Evolutionary conservation across 352 stramenopile species (phyloP), one percentile per base, ranked within the genome.

Genomic region (Phytophthora parvispora): DNA sequence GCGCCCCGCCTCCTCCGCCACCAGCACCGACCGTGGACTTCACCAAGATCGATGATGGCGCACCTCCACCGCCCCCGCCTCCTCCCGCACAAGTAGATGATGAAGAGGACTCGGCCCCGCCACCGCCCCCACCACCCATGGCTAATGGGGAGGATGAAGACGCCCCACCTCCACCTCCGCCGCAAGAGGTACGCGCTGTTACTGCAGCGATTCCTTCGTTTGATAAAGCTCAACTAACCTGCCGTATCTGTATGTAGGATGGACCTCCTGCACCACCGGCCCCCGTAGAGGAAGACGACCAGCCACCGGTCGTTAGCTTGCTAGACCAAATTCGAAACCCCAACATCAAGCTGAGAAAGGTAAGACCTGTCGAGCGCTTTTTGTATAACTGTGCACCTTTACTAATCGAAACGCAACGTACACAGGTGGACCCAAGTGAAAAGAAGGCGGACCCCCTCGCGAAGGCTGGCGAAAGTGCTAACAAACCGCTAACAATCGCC

Each of bases 311-410:
- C 15, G 53, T 65, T 43, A 87, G 79, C 59, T 79, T 91, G 48
- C 60, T 91, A 42, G 79, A 89, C 36, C 71, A 91, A 56, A 91
- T 91, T 57, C 83, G 81, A 48, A 89, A 91, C 61, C 83, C 83
- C 7, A 78, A 64, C 9, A 73, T 89, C 38, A 86, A 81, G 56
- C 67, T 91, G 10, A 80, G 81, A 53, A 86, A 86, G 72, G 81
- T 84, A 65, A 0, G 20, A 28, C 6, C 18, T 40, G 4, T 18
- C 48, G 27, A 42, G 28, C 20, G 12, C 10, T 64, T 28, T 55
- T 0, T 55, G 3, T 31, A 1, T 57, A n/a, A n/a, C n/a, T 25
- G 10, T 36, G 12, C 25, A 54, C 20, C 29, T 32, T 1, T 52
- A 9, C 31, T 51, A 15, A 31, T 27, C 29, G 15, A 34, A 29